phyloP scores from a whole-genome alignment of 257 asterid genomes.

The Plantago ovata region DNA sequence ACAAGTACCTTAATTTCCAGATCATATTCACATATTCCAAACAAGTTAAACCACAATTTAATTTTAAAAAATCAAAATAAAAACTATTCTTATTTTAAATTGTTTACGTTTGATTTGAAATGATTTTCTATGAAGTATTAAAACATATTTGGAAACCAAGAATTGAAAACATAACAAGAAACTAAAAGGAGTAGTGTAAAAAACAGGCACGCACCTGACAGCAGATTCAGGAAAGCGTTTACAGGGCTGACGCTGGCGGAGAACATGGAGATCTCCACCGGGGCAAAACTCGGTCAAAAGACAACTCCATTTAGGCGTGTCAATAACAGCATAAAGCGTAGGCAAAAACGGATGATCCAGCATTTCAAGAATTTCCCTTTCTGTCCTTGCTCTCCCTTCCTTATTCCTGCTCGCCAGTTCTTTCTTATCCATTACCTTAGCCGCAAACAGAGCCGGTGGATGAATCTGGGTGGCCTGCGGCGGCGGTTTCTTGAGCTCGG shows the following conservation, averaged over 20 bases:
- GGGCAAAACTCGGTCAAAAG: slow-evolving; percentile 89
- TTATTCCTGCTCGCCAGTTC: slow-evolving; percentile 80
- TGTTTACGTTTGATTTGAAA: too few relatives aligned
- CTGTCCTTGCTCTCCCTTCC: slow-evolving; percentile 86
- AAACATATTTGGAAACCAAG: too few relatives aligned
- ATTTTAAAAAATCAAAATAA: too few relatives aligned
- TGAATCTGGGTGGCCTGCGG: slow-evolving; percentile 19
- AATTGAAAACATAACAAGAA: too few relatives aligned
- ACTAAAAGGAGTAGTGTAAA: too few relatives aligned
- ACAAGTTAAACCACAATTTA: too few relatives aligned
- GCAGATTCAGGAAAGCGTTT: slow-evolving; percentile 87
- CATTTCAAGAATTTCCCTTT: slow-evolving; percentile 77
- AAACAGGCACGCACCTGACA: slow-evolving; percentile 55
- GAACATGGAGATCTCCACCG: slow-evolving; percentile 96
- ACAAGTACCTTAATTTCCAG: too few relatives aligned
- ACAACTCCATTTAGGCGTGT: slow-evolving; percentile 86
- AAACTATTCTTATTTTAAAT: too few relatives aligned
- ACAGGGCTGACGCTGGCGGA: slow-evolving; percentile 92
- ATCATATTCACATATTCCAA: too few relatives aligned
- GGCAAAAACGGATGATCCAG: slow-evolving; percentile 92
- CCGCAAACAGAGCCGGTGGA: slow-evolving; percentile 53
- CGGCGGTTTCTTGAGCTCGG: slow-evolving; percentile 58
- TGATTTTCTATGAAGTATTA: too few relatives aligned
- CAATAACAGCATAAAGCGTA: slow-evolving; percentile 71
- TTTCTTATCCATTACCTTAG: slow-evolving; percentile 85